These are phyloP conservation scores for Toxoplasma gondii DNA, from an alignment of 169 alveolate genomes.

Conservation along the genomic window DNA sequence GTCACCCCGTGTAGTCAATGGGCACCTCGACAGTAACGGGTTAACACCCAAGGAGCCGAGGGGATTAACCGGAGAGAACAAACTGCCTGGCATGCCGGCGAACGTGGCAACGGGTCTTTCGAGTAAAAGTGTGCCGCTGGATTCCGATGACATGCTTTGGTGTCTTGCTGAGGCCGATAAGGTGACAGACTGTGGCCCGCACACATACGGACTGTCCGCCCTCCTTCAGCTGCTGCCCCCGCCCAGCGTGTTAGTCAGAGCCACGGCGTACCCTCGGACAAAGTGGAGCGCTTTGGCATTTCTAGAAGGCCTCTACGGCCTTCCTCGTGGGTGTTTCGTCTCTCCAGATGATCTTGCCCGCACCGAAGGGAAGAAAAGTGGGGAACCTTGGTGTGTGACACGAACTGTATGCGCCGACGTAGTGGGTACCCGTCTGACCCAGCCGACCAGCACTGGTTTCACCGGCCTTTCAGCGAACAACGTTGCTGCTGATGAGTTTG, in stretches of 20 bases:
- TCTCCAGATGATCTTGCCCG: conserved; percentile 5
- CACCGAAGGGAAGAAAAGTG: background rate
- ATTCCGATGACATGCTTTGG: background rate
- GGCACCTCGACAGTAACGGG: no score
- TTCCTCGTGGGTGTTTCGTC: conserved; percentile 8
- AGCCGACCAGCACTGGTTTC: background rate
- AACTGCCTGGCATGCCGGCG: no score
- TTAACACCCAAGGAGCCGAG: no score
- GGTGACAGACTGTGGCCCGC: background rate
- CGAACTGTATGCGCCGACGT: background rate
- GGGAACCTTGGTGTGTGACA: background rate
- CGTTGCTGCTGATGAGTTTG: background rate
- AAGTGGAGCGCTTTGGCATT: conserved; percentile 23
- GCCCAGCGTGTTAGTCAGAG: background rate
- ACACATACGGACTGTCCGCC: background rate
- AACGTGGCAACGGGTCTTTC: no score
- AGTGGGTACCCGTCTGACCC: background rate
- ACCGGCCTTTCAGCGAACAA: background rate
- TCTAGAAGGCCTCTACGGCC: background rate
- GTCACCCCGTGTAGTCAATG: no score
- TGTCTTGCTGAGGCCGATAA: background rate
- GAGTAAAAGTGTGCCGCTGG: no score
- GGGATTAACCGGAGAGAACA: no score
- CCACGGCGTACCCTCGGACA: background rate
- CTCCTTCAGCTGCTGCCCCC: background rate